Base-by-base conservation (phyloP, 805 yeast genomes). In the Kazachstania viticola region DNA sequence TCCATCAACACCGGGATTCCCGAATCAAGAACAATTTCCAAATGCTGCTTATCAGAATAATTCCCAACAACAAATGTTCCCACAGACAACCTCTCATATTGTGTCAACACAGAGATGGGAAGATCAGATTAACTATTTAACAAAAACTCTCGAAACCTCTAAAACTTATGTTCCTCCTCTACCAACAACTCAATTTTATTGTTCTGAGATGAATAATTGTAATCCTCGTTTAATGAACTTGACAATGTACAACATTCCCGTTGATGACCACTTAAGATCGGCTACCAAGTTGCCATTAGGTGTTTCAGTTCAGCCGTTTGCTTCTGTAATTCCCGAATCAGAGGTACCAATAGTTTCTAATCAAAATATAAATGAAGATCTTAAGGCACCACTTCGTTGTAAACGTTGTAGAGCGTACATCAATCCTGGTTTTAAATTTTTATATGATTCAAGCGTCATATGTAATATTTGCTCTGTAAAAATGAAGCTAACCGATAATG, bases 381-480 rank as follows among this genome's bases (percentile, higher is more conserved):
- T 38, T 8, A 33, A 69, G 71, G 60, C 58, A 64, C 16, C 95
- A 0, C 77, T 93, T 21, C 71, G 99, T 44, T 91, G 99, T 58
- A 71, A 73, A 42, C 76, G 97, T 39, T 91, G 99, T 60, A 72
- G 95, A 34, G 73, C 95, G 1, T 91, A 85, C 54, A 66, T 85
- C 39, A 91, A 88, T 51, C 93, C 96, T 3, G 71, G 75, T 14
- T 79, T 81, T 75, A 75, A 73, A 42, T 61, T 67, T 32, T 65
- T 72, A 5, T 68, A 67, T 33, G 75, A 76, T 17, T 70, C 75
- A 27, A 62, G 60, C 35, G 80, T 83, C 56, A 64, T 72, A 9
- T 91, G 98, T 64, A 88, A 88, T 56, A 70, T 91, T 48, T 91
- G 98, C 60, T 75, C 74, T 39, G 80, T 79, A 44, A 70, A 83